phyloP scores from a whole-genome alignment of 129 eudicot genomes.

The Flaveria linearis region DNA sequence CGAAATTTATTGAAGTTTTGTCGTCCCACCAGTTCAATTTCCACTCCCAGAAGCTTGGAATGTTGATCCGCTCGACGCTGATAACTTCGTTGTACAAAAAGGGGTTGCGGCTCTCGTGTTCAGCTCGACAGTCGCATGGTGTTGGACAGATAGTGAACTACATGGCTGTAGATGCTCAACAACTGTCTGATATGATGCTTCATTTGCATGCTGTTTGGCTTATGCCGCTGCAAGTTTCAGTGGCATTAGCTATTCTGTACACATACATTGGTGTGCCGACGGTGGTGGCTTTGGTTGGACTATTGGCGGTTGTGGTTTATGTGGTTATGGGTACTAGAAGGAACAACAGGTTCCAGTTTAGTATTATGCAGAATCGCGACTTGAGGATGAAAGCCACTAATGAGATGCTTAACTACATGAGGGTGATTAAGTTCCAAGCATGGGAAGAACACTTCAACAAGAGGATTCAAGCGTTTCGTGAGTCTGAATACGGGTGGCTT shows the following conservation, averaged over 20 bases:
- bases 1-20: slow-evolving; percentile 74
- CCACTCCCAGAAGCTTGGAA: slow-evolving; percentile 74
- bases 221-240: slow-evolving; percentile 69
- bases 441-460: slow-evolving; percentile 88
- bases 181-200: slow-evolving; percentile 92
- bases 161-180: slow-evolving; percentile 98
- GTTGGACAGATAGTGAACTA: slow-evolving; percentile 93
- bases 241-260: slow-evolving; percentile 64
- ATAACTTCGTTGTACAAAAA: slow-evolving; percentile 78
- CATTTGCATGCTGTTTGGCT: slow-evolving; percentile 81
- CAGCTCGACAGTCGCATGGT: slow-evolving; percentile 85
- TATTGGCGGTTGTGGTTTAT: slow-evolving; percentile 47
- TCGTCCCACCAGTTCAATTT: slow-evolving; percentile 84
- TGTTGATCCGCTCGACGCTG: slow-evolving; percentile 73
- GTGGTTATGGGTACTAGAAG: slow-evolving; percentile 52
- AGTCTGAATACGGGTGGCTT: slow-evolving; percentile 70
- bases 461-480: slow-evolving; percentile 61
- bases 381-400: slow-evolving; percentile 88
- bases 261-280: slow-evolving; percentile 52
- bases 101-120: slow-evolving; percentile 79
- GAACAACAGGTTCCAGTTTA: slow-evolving; percentile 59
- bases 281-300: slow-evolving; percentile 52
- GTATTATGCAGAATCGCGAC: slow-evolving; percentile 64
- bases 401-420: slow-evolving; percentile 88
- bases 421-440: slow-evolving; percentile 90